phyloP scores from a whole-genome alignment of 164 flowering plant genomes.

The Annona squamosa region DNA sequence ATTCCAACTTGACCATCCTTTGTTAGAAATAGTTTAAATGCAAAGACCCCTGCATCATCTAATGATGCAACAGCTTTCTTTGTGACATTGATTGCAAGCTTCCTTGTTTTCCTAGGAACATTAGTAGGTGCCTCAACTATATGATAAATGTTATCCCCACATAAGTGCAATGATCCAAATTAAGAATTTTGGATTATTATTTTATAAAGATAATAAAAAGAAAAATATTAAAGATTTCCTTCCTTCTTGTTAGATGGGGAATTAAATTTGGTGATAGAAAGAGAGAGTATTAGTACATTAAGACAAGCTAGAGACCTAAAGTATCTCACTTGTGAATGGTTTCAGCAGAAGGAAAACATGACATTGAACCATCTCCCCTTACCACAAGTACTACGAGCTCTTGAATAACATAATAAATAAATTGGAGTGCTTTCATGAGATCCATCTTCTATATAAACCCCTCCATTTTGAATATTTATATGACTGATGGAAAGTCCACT shows the following conservation, averaged over 20 bases:
- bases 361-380: constrained; percentile 73
- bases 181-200: constrained; percentile 1
- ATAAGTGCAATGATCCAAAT: constrained; percentile 8
- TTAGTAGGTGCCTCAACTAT: constrained; percentile 87
- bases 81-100: constrained; percentile 75
- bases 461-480: too few relatives aligned
- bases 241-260: background rate
- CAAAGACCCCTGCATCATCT: constrained; percentile 95
- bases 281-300: background rate
- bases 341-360: constrained; percentile 92
- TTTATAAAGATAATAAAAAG: background rate
- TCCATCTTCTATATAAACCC: too few relatives aligned
- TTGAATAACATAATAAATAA: constrained; percentile 27
- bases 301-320: background rate
- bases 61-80: constrained; percentile 69
- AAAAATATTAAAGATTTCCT: background rate
- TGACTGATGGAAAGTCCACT: too few relatives aligned
- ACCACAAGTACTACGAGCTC: constrained; percentile 93
- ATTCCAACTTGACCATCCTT: constrained; percentile 59
- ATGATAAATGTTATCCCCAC: constrained; percentile 87
- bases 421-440: too few relatives aligned
- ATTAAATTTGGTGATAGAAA: background rate
- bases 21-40: constrained; percentile 89
- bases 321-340: constrained; percentile 80
- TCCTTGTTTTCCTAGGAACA: constrained; percentile 61